Percentiles rank a stretch among this genome's conserved stretches.
phyloP scores from a whole-genome alignment of 768 basidiomycete species.

The Zangia roseola region DNA sequence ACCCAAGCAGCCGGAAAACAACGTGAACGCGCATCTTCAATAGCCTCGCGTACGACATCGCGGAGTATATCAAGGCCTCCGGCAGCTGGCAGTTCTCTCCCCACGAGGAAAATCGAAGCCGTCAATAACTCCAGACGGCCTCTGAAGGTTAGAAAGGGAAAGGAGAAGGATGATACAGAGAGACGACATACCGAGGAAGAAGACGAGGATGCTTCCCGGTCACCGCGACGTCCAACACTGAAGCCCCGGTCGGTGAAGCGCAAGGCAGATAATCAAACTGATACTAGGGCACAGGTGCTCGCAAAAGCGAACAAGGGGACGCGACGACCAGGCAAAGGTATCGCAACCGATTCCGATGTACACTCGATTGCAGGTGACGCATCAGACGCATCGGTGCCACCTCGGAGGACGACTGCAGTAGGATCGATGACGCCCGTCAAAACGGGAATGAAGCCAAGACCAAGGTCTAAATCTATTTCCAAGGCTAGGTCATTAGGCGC shows the following conservation, averaged over 20 bases:
- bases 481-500: not conserved
- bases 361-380: not conserved
- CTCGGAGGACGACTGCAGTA: constrained; percentile 2
- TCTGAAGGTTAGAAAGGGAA: not conserved
- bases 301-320: not conserved
- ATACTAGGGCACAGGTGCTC: not conserved
- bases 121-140: not conserved
- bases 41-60: not conserved
- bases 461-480: constrained; percentile 12
- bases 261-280: not conserved
- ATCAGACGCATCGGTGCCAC: constrained; percentile 10
- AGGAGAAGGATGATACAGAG: not conserved
- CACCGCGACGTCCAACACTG: not conserved
- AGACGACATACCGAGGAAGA: not conserved
- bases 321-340: not conserved
- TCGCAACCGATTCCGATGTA: constrained; percentile 1
- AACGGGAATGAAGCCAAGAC: constrained; percentile 27
- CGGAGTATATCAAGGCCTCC: not conserved
- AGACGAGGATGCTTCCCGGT: not conserved
- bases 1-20: not conserved
- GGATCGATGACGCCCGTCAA: constrained; percentile 21
- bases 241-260: constrained; percentile 1
- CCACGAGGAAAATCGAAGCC: not conserved
- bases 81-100: not conserved
- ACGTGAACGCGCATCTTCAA: not conserved